phyloP scores from a whole-genome alignment of 352 stramenopile species.

The Phytopythium cucurbitacearum region DNA sequence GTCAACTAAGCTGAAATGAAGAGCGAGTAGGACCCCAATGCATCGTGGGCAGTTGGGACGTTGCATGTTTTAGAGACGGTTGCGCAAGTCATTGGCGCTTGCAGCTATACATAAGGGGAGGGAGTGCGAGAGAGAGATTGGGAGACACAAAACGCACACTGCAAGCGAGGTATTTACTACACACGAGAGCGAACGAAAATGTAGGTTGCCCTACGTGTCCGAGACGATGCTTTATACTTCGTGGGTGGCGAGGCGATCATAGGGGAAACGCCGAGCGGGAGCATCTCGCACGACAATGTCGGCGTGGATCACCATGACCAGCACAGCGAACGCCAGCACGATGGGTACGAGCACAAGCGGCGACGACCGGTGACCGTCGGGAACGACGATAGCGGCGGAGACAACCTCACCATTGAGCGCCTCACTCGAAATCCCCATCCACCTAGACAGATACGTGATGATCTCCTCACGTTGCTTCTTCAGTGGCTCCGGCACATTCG shows the following conservation, averaged over 20 bases:
- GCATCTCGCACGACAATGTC: slow-evolving; percentile 51
- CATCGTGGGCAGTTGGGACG: slow-evolving; percentile 6
- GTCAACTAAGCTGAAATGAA: slow-evolving; percentile 21
- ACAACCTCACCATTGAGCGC: not conserved
- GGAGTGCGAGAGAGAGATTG: slow-evolving; percentile 4
- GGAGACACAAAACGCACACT: too few species aligned
- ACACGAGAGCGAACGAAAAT: too few species aligned
- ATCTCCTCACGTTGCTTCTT: slow-evolving; percentile 71
- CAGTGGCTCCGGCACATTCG: slow-evolving; percentile 43
- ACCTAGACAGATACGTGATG: slow-evolving; percentile 56
- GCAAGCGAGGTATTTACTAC: too few species aligned
- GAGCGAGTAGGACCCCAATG: slow-evolving; percentile 10
- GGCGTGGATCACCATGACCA: slow-evolving; percentile 47
- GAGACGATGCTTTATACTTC: slow-evolving; percentile 3
- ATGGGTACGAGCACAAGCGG: slow-evolving; percentile 72
- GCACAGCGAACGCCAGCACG: slow-evolving; percentile 42
- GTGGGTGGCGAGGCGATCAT: slow-evolving; percentile 35
- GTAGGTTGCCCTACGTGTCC: not conserved
- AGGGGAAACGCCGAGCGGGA: slow-evolving; percentile 17
- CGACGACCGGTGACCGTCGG: slow-evolving; percentile 35
- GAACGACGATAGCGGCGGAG: slow-evolving; percentile 13
- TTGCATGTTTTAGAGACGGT: too few species aligned
- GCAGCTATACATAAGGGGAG: too few species aligned
- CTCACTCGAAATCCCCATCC: slow-evolving; percentile 25
- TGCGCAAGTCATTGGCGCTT: too few species aligned